Percentiles rank a stretch among this genome's conserved stretches.
These are phyloP conservation scores for Phytophthora meadii DNA, from an alignment of 352 stramenopile genomes.

Conservation along the genomic window DNA sequence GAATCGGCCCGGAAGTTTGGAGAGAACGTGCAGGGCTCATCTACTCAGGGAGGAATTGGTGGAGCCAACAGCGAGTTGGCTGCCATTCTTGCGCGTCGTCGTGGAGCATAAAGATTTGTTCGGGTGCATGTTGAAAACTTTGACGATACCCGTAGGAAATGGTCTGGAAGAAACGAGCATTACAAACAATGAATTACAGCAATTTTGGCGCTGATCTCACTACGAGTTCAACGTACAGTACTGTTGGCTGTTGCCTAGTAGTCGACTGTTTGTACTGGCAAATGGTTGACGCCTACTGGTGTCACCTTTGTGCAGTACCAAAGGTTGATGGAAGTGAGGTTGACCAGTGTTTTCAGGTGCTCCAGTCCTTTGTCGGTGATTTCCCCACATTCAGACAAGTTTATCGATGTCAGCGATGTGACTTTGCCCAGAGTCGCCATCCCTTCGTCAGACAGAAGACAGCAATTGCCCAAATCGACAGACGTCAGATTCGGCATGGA, in stretches of 20 bases:
- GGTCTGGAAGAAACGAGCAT: conserved; percentile 2
- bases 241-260: conserved; percentile 6
- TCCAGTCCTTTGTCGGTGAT: conserved; percentile 68
- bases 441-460: conserved; percentile 68
- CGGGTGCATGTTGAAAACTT: conserved; percentile 1
- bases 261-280: conserved; percentile 63
- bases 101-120: conserved; percentile 37
- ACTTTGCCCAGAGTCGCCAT: conserved; percentile 57
- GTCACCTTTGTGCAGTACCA: conserved; percentile 88
- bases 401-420: conserved; percentile 67
- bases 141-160: conserved; percentile 4
- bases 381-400: conserved; percentile 75
- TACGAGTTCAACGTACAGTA: neutral
- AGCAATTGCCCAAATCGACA: conserved; percentile 87
- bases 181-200: conserved; percentile 21
- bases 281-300: conserved; percentile 51
- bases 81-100: conserved; percentile 77
- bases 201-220: conserved; percentile 20
- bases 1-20: conserved; percentile 84
- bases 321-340: conserved; percentile 72
- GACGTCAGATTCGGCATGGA: conserved; percentile 60
- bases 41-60: conserved; percentile 53
- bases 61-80: conserved; percentile 85
- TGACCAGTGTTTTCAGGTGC: conserved; percentile 52
- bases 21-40: conserved; percentile 51